A percentile compares a stretch with the other conserved stretches of the same genome.
phyloP scores from a whole-genome alignment of 306 rosid species.

The Cicer arietinum region DNA sequence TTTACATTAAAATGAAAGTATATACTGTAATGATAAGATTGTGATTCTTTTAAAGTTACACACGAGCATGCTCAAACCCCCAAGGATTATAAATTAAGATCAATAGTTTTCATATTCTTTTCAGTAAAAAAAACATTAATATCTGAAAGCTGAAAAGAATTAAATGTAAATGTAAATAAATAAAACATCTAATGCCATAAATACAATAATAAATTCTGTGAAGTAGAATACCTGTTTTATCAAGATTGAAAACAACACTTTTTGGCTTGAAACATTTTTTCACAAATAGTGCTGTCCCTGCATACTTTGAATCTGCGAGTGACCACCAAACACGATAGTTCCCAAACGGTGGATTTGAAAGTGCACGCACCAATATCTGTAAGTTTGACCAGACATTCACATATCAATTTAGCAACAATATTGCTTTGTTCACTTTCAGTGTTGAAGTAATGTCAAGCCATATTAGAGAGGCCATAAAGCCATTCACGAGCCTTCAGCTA shows the following conservation, averaged over 20 bases:
- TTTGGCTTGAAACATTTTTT: conserved; percentile 87
- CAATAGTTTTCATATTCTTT: not conserved
- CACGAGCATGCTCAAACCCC: not conserved
- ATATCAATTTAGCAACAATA: conserved; percentile 1
- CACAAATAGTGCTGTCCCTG: conserved; percentile 87
- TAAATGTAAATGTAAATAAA: conserved; percentile 20
- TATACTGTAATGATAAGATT: not conserved
- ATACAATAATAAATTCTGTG: conserved; percentile 7
- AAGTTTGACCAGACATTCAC: conserved; percentile 35
- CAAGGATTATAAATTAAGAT: not conserved
- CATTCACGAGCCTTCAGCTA: conserved; percentile 18
- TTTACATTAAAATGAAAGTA: conserved; percentile 9
- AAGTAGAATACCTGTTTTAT: conserved; percentile 69
- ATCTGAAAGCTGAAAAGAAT: conserved; percentile 29
- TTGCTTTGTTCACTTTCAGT: not conserved
- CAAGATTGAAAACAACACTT: conserved; percentile 81
- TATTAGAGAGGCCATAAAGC: conserved; percentile 2
- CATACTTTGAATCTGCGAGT: conserved; percentile 95
- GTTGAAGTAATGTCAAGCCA: conserved; percentile 4
- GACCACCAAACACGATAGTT: conserved; percentile 95
- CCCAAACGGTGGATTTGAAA: conserved; percentile 79
- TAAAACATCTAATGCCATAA: not conserved
- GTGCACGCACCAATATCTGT: conserved; percentile 87
- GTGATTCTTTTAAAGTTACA: conserved; percentile 24
- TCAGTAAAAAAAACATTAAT: not conserved